phyloP scores from a whole-genome alignment of 495 filamentous ascomycete genomes.

The Annulohypoxylon moriforme region DNA sequence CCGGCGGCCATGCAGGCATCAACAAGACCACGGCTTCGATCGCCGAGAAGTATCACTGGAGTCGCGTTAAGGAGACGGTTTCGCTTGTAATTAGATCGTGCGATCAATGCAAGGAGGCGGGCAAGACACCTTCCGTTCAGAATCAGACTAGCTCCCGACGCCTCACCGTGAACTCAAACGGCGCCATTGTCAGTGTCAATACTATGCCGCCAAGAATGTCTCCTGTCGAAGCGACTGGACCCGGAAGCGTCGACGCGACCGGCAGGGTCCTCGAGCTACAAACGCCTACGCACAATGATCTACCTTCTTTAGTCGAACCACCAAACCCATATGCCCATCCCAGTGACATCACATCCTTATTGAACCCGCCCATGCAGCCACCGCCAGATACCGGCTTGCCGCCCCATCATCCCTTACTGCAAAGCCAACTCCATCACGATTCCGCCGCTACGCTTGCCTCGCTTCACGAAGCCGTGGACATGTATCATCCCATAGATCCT shows the following conservation, averaged over 20 bases:
- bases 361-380: conserved; percentile 44
- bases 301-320: conserved; percentile 43
- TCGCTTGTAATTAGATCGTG: conserved; percentile 94
- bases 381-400: conserved; percentile 46
- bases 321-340: conserved; percentile 51
- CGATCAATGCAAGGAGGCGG: conserved; percentile 84
- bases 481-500: conserved; percentile 63
- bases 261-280: conserved; percentile 47
- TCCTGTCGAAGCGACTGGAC: conserved; percentile 29
- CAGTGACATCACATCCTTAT: conserved; percentile 51
- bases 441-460: conserved; percentile 44
- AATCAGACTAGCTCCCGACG: conserved; percentile 26
- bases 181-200: not conserved
- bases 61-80: conserved; percentile 98
- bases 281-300: conserved; percentile 29
- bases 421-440: conserved; percentile 46
- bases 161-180: conserved; percentile 39
- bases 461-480: conserved; percentile 40
- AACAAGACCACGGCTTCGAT: conserved; percentile 98
- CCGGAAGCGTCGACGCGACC: conserved; percentile 32
- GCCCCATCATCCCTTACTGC: conserved; percentile 44
- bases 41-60: conserved; percentile 95
- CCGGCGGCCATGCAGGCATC: conserved; percentile 85
- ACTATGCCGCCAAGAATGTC: conserved; percentile 37
- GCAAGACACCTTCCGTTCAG: conserved; percentile 61